These are phyloP conservation scores for Talaromyces sp. DNA, from an alignment of 2,329 filamentous ascomycete species.

Conservation along the genomic window DNA sequence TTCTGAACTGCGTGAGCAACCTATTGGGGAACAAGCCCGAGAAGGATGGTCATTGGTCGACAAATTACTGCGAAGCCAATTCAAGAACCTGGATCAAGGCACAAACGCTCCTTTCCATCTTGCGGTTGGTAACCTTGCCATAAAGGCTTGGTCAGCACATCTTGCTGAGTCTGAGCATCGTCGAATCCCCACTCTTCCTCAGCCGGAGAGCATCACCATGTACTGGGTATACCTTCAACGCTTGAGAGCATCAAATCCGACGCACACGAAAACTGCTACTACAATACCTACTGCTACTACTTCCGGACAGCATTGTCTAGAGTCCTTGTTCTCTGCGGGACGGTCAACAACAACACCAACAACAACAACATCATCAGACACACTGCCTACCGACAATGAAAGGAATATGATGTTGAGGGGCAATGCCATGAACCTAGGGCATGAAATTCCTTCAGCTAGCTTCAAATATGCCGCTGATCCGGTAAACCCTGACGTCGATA, in stretches of 20 bases:
- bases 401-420: neutral
- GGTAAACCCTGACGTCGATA: neutral
- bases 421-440: neutral
- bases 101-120: slow-evolving; percentile 16
- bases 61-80: slow-evolving; percentile 36
- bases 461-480: neutral
- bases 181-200: slow-evolving; percentile 12
- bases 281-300: neutral
- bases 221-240: slow-evolving; percentile 10
- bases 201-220: slow-evolving; percentile 16
- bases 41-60: slow-evolving; percentile 43
- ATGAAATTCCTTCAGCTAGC: neutral
- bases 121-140: slow-evolving; percentile 20
- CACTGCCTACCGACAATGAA: neutral
- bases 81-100: slow-evolving; percentile 16
- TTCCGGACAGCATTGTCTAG: neutral
- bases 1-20: slow-evolving; percentile 33
- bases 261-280: neutral
- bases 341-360: neutral
- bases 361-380: neutral
- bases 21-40: slow-evolving; percentile 28
- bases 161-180: slow-evolving; percentile 17
- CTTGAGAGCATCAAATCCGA: neutral
- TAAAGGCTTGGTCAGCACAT: slow-evolving; percentile 22
- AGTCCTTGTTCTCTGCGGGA: neutral